Conservation (phyloP, 495 filamentous ascomycete species). For the Physcia stellaris region DNA sequence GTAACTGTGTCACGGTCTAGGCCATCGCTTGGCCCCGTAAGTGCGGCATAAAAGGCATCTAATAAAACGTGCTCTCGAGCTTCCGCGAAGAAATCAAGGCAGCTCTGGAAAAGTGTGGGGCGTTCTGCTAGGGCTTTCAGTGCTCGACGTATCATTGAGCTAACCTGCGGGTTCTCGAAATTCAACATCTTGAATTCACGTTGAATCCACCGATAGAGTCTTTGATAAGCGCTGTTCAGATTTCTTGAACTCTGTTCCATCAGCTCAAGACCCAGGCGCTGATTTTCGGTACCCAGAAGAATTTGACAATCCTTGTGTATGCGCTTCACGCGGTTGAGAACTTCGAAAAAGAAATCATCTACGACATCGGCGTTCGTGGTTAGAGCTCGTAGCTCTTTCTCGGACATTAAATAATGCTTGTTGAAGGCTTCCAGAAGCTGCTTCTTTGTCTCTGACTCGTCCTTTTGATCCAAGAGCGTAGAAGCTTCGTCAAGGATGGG, state of each 20-base stretch:
- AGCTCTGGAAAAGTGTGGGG: slow-evolving; percentile 82
- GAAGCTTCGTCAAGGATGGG: slow-evolving; percentile 70
- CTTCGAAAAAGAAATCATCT: slow-evolving; percentile 70
- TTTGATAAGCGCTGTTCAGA: slow-evolving; percentile 87
- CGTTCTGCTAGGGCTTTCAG: slow-evolving; percentile 81
- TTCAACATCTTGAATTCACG: slow-evolving; percentile 85
- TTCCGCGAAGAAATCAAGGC: slow-evolving; percentile 86
- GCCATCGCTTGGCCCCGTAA: slow-evolving; percentile 57
- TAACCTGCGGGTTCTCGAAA: slow-evolving; percentile 89
- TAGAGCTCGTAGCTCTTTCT: slow-evolving; percentile 57
- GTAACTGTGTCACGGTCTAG: slow-evolving; percentile 35
- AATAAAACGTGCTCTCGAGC: slow-evolving; percentile 77
- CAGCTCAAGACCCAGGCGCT: slow-evolving; percentile 71
- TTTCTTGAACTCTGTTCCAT: slow-evolving; percentile 80
- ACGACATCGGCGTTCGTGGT: slow-evolving; percentile 69
- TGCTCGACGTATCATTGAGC: slow-evolving; percentile 68
- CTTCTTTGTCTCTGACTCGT: slow-evolving; percentile 75
- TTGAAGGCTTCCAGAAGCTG: slow-evolving; percentile 70
- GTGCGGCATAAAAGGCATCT: slow-evolving; percentile 78
- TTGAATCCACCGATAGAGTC: slow-evolving; percentile 89
- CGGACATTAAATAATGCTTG: slow-evolving; percentile 69
- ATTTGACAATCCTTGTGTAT: slow-evolving; percentile 81
- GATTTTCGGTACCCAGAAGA: slow-evolving; percentile 78
- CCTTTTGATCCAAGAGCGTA: slow-evolving; percentile 57
- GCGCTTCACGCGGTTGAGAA: slow-evolving; percentile 69